A percentile compares a stretch with the other conserved stretches of the same genome.
phyloP scores from a whole-genome alignment of 2,329 filamentous ascomycete genomes.

The Phyllosticta citrichinensis region DNA sequence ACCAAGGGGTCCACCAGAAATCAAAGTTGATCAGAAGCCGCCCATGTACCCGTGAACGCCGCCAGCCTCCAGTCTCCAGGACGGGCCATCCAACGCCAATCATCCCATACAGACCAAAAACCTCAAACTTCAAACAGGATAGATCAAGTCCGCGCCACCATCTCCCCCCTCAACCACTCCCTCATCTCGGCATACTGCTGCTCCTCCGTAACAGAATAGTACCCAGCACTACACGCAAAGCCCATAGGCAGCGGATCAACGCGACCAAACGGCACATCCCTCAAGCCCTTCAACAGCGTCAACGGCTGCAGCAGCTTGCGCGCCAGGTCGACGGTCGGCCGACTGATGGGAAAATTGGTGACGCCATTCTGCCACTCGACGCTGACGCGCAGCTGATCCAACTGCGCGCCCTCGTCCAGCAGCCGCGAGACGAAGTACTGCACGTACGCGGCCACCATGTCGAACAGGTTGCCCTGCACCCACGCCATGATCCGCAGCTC shows the following conservation, averaged over 20 bases:
- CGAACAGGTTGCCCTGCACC: constrained; percentile 1
- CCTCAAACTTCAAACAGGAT: neutral
- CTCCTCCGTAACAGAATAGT: constrained; percentile 3
- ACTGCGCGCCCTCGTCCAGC: neutral
- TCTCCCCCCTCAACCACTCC: neutral
- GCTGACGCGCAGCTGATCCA: neutral
- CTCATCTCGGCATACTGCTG: constrained; percentile 1
- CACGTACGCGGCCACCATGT: neutral
- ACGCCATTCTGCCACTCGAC: constrained; percentile 9
- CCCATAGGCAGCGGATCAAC: neutral
- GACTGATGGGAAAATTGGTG: neutral
- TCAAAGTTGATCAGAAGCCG: neutral
- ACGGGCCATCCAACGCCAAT: neutral
- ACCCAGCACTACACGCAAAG: neutral
- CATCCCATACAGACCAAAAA: no score
- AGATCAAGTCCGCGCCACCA: neutral
- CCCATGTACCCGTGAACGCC: neutral
- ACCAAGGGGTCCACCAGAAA: neutral
- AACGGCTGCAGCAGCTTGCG: constrained; percentile 3
- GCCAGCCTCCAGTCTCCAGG: neutral
- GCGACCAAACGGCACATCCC: neutral
- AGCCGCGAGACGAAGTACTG: neutral
- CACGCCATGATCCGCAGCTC: constrained; percentile 1
- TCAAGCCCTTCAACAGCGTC: neutral
- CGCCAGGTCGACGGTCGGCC: constrained; percentile 1